Evolutionary conservation across 306 rosid genomes (phyloP), one percentile per base, ranked within the genome.

Genomic region (Malus fusca): DNA sequence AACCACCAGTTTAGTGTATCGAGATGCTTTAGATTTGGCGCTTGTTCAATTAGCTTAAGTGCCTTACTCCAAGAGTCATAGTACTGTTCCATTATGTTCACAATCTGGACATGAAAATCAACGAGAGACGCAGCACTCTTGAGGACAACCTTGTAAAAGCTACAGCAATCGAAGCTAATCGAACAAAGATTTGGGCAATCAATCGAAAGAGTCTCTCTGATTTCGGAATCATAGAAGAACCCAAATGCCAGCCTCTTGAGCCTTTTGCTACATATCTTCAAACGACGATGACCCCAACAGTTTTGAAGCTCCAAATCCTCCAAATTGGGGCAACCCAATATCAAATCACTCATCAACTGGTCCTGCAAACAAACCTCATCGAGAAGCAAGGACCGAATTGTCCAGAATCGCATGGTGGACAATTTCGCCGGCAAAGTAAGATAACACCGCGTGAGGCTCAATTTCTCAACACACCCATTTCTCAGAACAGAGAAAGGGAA

Each of bases 1-100:
- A 71, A 33, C 31, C 75, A 71, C 66, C 75, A 71, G 14, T 71
- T 71, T 21, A 53, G 52, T 64, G 58, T 33, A 71, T 71, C 58
- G 17, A 55, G 65, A 55, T 37, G 63, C 75, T 55, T 71, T 5
- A 71, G 51, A 55, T 55, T 21, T 15, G 22, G 75, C 30, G 64
- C 75, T 22, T 37, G 44, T 11, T 1, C 65, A 11, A 71, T 63
- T 55, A 55, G 51, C 75, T 23, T 53, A 6, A 8, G 66, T 14
- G 23, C 21, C 22, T 8, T 71, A 8, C 48, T 53, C 75, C 66
- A 71, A 6, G 3, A 21, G 14, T 35, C 51, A 4, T n/a, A 55
- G 75, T 5, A n/a, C 4, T 13, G 22, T 3, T 13, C 17, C 14
- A 6, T 0, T 2, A n/a, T 35, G 51, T 71, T 63, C 66, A 58